Conservation (phyloP, 78 protist genomes). For the Dictyostelium discoideum region DNA sequence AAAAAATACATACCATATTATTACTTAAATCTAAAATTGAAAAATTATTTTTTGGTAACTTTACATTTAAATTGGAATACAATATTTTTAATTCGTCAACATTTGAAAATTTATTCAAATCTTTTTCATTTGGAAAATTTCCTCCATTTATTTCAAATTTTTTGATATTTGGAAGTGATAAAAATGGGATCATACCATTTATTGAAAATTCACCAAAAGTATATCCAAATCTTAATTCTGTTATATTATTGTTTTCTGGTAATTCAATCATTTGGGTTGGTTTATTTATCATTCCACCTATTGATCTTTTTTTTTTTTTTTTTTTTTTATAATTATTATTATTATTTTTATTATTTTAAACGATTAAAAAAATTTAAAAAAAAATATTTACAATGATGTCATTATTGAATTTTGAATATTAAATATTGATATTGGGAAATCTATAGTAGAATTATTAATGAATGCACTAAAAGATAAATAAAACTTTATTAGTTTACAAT, state of each 20-base stretch:
- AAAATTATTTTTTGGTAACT: neutral
- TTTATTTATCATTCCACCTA: neutral
- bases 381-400: neutral
- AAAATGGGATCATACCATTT: neutral
- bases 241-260: neutral
- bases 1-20: neutral
- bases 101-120: neutral
- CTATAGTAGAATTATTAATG: neutral
- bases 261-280: neutral
- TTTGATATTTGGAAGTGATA: neutral
- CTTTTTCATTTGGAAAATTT: neutral
- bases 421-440: neutral
- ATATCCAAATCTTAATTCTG: neutral
- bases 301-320: neutral
- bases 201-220: neutral
- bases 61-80: neutral
- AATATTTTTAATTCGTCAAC: neutral
- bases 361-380: too few relatives aligned
- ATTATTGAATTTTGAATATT: neutral
- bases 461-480: too few relatives aligned
- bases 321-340: too few relatives aligned
- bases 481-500: too few relatives aligned
- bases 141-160: neutral
- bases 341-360: too few relatives aligned
- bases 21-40: neutral